Conservation (phyloP, 225 moss, liverwort and hornwort species). For the Anthoceros angustus region DNA sequence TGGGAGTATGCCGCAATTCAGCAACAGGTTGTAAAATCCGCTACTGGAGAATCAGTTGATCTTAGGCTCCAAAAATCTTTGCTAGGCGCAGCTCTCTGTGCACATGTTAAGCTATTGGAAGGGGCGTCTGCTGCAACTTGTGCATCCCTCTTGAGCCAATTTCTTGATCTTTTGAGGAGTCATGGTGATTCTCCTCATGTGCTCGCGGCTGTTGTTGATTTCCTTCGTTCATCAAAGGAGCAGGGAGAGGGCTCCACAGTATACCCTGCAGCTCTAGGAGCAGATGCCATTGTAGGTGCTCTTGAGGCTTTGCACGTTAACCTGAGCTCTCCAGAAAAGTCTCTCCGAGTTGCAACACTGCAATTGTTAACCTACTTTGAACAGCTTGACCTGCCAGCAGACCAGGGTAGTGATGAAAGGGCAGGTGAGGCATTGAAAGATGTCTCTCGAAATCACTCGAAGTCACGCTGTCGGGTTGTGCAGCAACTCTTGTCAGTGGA, state of each 20-base stretch:
- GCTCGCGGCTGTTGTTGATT: constrained; percentile 43
- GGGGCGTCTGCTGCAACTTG: not conserved
- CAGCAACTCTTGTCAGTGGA: constrained; percentile 56
- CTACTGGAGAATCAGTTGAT: not conserved
- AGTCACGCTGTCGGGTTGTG: constrained; percentile 26
- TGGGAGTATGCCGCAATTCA: constrained; percentile 54
- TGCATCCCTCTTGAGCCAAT: constrained; percentile 13
- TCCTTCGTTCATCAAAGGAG: not conserved
- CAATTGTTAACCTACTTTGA: constrained; percentile 51
- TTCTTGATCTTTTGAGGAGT: constrained; percentile 38
- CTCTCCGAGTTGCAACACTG: constrained; percentile 48
- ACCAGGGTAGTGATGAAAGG: constrained; percentile 25
- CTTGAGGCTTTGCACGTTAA: constrained; percentile 39
- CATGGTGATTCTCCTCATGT: constrained; percentile 52
- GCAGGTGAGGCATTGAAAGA: constrained; percentile 17
- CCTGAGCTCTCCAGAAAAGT: constrained; percentile 44
- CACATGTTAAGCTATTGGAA: constrained; percentile 16
- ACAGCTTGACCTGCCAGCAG: constrained; percentile 20
- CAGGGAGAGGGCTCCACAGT: constrained; percentile 18
- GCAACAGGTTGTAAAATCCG: constrained; percentile 27
- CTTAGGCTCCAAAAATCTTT: constrained; percentile 34
- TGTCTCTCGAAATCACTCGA: constrained; percentile 22
- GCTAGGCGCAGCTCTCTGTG: constrained; percentile 61
- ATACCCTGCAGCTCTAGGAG: constrained; percentile 23
- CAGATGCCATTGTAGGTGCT: constrained; percentile 23